Evolutionary conservation across 108 stramenopile species (phyloP), one percentile per base, ranked within the genome.

Genomic region (Cyclotella cryptica): DNA sequence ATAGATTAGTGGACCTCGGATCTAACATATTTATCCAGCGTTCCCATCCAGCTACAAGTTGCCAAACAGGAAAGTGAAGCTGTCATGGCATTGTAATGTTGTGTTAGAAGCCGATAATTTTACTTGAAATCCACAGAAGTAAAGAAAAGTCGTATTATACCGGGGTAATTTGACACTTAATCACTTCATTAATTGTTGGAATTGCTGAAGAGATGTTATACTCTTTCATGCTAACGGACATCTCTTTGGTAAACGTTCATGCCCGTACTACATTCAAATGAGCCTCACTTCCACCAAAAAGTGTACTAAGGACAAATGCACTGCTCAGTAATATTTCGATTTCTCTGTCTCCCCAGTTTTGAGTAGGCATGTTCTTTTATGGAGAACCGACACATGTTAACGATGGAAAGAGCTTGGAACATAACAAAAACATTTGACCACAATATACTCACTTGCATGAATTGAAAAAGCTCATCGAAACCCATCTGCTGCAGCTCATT

Each of bases 401-500:
- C 61, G 14, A 74, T 17, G n/a, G 27, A 35, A 65, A 24, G 17
- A 0, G 10, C 3, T 8, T 19, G 22, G 18, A 26, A 40, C 57
- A n/a, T 18, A 53, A 54, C 67, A 69, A 51, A 47, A 45, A 44
- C 21, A 26, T 27, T 51, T 18, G 21, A 68, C 28, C 15, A n/a
- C 42, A 59, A 45, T 39, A 30, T 52, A 42, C 77, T 53, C 41
- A 78, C 77, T 69, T 93, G 98, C 93, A 99, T 91, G 55, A 99
- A 99, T 75, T 88, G 89, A 77, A 99, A 92, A 59, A 98, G 74
- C 67, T 97, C 96, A 75, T 97, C 97, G 77, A 98, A 98, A 17
- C 87, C 83, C 96, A 97, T 97, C 26, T 72, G 58, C 66, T 90
- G 88, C 62, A 99, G 76, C 63, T 92, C 88, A n/a, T 75, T 71